Conservation (phyloP, 331 rosid genomes). For the Cydonia oblonga region DNA sequence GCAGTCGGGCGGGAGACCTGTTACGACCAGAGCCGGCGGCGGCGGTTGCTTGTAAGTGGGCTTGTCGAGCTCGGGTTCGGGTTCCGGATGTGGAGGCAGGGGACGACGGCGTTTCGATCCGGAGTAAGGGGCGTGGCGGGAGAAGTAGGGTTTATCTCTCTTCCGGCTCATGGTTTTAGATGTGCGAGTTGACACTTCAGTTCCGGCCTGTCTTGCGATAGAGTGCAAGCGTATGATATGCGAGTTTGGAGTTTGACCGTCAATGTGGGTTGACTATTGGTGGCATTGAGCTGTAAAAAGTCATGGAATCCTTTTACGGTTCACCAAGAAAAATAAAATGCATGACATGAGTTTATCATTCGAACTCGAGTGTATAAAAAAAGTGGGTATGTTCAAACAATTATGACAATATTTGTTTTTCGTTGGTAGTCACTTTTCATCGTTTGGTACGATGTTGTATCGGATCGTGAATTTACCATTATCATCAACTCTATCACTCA, state of each 20-base stretch:
- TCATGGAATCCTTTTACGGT: too few species aligned
- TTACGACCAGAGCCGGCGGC: slow-evolving; percentile 59
- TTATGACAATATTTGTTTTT: too few species aligned
- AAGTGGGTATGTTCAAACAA: too few species aligned
- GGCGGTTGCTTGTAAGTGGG: slow-evolving; percentile 50
- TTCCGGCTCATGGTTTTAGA: slow-evolving; percentile 50
- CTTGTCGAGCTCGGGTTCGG: slow-evolving; percentile 15
- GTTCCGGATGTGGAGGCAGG: slow-evolving; percentile 31
- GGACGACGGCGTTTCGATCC: slow-evolving; percentile 58
- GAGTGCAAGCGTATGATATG: not conserved
- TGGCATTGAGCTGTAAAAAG: not conserved
- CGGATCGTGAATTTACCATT: too few species aligned
- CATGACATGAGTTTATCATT: too few species aligned
- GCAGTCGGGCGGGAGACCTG: slow-evolving; percentile 64
- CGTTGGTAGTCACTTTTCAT: fast-evolving
- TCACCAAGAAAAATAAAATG: too few species aligned
- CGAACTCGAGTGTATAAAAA: too few species aligned
- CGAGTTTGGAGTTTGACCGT: not conserved
- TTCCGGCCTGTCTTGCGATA: not conserved
- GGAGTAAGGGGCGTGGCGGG: slow-evolving; percentile 36
- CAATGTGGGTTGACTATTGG: not conserved
- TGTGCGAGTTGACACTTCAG: too few species aligned
- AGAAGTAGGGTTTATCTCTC: slow-evolving; percentile 52
- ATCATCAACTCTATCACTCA: too few species aligned
- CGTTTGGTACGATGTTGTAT: fast-evolving